Evolutionary conservation across 2,329 filamentous ascomycete genomes (phyloP).

Genomic region (Alternaria viburni): DNA sequence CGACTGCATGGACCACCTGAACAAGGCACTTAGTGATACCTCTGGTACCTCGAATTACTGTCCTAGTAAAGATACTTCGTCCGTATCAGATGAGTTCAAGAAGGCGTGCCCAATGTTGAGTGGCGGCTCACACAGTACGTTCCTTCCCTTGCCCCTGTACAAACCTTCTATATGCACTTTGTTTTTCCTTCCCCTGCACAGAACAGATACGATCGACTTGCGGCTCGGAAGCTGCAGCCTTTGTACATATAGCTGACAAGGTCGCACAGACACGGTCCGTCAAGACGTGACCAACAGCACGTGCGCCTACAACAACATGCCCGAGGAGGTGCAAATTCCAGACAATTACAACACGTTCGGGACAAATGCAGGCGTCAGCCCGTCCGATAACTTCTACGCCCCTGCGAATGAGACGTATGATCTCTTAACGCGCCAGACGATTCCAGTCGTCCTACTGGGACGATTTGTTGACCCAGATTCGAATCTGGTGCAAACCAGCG

Average conservation of each 20-base stretch:
- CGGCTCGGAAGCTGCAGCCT: background rate
- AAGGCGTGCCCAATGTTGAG: background rate
- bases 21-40: background rate
- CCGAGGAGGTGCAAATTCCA: slow-evolving; percentile 1
- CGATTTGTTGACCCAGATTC: slow-evolving; percentile 1
- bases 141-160: background rate
- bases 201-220: slow-evolving; percentile 1
- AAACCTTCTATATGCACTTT: background rate
- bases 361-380: background rate
- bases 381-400: background rate
- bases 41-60: background rate
- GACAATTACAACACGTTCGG: slow-evolving; percentile 2
- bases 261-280: background rate
- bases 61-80: background rate
- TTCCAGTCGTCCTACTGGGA: slow-evolving; percentile 2
- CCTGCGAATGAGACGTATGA: background rate
- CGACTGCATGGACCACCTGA: background rate
- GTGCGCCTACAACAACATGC: background rate
- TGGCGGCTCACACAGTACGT: slow-evolving; percentile 2
- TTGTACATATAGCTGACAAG: slow-evolving; percentile 1
- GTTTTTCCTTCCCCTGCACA: background rate
- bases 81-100: slow-evolving; percentile 1
- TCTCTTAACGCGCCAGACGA: slow-evolving; percentile 1
- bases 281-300: slow-evolving; percentile 1
- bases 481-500: background rate